phyloP scores from a whole-genome alignment of 768 basidiomycete species.

The Kwoniella pini region DNA sequence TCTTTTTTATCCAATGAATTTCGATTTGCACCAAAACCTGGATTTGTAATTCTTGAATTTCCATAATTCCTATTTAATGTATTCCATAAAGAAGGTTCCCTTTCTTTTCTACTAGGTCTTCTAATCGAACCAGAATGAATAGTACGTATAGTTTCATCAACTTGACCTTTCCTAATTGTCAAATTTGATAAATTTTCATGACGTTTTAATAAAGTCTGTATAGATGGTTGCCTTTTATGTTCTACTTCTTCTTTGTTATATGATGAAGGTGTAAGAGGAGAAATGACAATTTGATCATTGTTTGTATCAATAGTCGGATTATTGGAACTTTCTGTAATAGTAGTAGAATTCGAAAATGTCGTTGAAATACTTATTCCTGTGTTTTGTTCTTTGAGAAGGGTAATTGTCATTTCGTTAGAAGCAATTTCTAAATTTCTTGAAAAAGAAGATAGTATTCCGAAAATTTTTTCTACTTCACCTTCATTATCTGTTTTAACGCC shows the following conservation, averaged over 20 bases:
- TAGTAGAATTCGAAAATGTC: neutral
- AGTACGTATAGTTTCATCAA: conserved; percentile 81
- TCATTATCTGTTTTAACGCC: conserved; percentile 68
- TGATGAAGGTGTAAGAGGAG: neutral
- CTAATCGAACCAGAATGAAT: conserved; percentile 54
- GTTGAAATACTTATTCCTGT: conserved; percentile 1
- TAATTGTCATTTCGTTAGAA: conserved; percentile 53
- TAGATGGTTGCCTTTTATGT: neutral
- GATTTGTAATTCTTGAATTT: neutral
- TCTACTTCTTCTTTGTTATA: neutral
- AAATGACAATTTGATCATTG: neutral
- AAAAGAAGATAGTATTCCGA: conserved; percentile 54
- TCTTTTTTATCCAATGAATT: neutral
- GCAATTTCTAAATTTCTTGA: conserved; percentile 43
- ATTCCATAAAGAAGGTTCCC: conserved; percentile 12
- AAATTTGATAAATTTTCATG: conserved; percentile 51
- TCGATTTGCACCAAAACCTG: too few species aligned
- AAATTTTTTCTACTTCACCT: conserved; percentile 77
- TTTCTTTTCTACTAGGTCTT: conserved; percentile 3
- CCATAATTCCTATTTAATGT: neutral
- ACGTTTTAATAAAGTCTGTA: neutral
- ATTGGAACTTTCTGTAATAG: neutral
- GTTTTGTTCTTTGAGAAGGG: conserved; percentile 61
- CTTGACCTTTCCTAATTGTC: conserved; percentile 72
- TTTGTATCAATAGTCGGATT: neutral